Base-by-base conservation (phyloP, 306 rosid species). In the Arachis hypogaea region DNA sequence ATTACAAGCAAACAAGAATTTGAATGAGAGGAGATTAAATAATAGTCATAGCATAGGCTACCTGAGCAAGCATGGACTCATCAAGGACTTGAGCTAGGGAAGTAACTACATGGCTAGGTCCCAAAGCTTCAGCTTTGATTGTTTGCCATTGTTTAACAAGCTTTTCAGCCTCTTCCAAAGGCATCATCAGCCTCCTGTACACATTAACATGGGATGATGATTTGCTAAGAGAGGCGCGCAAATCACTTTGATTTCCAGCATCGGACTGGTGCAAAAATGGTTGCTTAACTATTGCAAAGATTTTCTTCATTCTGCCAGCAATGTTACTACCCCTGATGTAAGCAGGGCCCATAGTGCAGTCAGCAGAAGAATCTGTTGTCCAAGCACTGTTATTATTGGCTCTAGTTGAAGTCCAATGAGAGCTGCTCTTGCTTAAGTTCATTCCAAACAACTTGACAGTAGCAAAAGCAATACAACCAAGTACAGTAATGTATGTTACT, bases 41-140 rank as follows among this genome's bases (percentile, higher is more conserved):
- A 66, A 66, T 69, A 63, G 72, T 71, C 64, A 66, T 72, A 45
- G 2, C 75, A 70, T 70, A 74, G 49, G 69, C 43, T 85, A 94
- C 98, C 98, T 95, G 97, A 78, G 79, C 83, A 86, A 92, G 98
- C 99, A 95, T 95, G 9, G 97, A 77, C 74, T 89, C 96, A 10
- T 86, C 99, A 66, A 95, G 99, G 82, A 95, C 87, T 62, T 90
- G 85, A 74, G 79, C 59, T 59, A 95, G 96, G 74, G 64, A 78
- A 78, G 83, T 68, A 68, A 85, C 85, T 85, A 86, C 83, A 85
- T 95, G 90, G 75, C 79, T 77, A 72, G 99, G 93, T 42, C 99
- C 99, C 88, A 95, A 77, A 87, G 97, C 99, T 81, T 92, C 90
- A 59, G 93, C 95, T 83, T 95, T 95, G 69, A 87, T 72, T 59